Evolutionary conservation across 2,329 filamentous ascomycete genomes (phyloP).

Genomic region (Aureobasidium musti): DNA sequence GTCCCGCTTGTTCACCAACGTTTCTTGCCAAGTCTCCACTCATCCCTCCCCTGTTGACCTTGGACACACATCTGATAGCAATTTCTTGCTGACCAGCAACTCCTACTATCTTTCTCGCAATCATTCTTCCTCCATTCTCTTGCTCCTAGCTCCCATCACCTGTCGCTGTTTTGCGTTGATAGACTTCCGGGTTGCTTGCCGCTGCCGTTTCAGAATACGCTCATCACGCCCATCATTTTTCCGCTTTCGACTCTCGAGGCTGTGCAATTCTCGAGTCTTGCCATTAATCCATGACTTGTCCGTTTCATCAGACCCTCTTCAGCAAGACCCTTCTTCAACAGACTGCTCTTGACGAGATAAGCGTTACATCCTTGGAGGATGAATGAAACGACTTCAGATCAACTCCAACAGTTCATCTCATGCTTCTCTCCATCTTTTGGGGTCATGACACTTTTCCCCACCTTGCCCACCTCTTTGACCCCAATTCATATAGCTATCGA

Average conservation of each 20-base stretch:
- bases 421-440: not conserved
- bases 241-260: not conserved
- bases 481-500: slow-evolving; percentile 8
- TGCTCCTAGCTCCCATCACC: not conserved
- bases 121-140: not conserved
- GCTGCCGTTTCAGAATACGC: slow-evolving; percentile 18
- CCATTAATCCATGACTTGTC: not conserved
- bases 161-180: not conserved
- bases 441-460: slow-evolving; percentile 7
- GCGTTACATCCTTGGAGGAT: too few species aligned
- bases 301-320: not conserved
- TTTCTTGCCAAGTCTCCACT: slow-evolving; percentile 10
- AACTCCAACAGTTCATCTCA: slow-evolving; percentile 1
- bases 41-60: not conserved
- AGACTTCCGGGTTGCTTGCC: not conserved
- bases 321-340: not conserved
- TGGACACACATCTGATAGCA: not conserved
- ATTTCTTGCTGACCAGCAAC: too few species aligned
- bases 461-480: not conserved
- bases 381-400: not conserved
- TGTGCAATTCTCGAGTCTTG: slow-evolving; percentile 9
- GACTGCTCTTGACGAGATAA: not conserved
- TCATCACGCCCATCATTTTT: not conserved
- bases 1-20: not conserved
- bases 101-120: too few species aligned